Percentiles rank a stretch among this genome's conserved stretches.
These are phyloP conservation scores for Fraxinus anomala DNA, from an alignment of 257 asterid species.

Conservation along the genomic window DNA sequence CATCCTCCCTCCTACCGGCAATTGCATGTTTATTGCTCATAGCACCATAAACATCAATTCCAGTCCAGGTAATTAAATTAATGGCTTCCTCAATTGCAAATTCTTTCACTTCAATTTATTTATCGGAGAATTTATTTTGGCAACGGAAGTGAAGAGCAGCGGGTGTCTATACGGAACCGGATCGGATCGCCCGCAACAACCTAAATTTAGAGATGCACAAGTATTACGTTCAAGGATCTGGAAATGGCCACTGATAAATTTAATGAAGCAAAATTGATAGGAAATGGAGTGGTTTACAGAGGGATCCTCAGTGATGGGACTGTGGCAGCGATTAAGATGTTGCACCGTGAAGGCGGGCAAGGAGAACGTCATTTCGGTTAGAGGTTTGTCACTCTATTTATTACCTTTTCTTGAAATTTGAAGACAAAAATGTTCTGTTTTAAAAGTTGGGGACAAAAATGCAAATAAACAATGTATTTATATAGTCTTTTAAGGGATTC, in stretches of 20 bases:
- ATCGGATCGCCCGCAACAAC: slow-evolving; percentile 25
- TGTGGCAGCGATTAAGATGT: too few relatives aligned
- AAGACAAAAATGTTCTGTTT: too few relatives aligned
- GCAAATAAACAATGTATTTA: too few relatives aligned
- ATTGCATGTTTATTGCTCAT: slow-evolving; percentile 62
- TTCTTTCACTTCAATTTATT: not conserved
- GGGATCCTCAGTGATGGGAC: too few relatives aligned
- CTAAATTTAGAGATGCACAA: slow-evolving; percentile 53
- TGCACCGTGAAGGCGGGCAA: too few relatives aligned
- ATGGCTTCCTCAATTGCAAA: not conserved
- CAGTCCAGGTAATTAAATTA: not conserved
- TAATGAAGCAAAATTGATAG: too few relatives aligned
- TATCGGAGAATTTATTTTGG: not conserved
- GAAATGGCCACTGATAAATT: slow-evolving; percentile 20
- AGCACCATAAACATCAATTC: slow-evolving; percentile 49
- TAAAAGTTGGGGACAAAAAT: too few relatives aligned
- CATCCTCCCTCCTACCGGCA: not conserved
- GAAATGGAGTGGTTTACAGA: too few relatives aligned
- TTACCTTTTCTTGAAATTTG: too few relatives aligned
- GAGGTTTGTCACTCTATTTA: too few relatives aligned
- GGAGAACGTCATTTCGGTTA: too few relatives aligned
- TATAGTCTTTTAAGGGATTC: too few relatives aligned
- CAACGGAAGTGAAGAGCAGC: slow-evolving; percentile 35
- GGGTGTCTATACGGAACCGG: slow-evolving; percentile 40
- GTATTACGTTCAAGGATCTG: slow-evolving; percentile 59